A percentile compares a stretch with the other conserved stretches of the same genome.
phyloP scores from a whole-genome alignment of 257 asterid species.

The Plantago ovata region DNA sequence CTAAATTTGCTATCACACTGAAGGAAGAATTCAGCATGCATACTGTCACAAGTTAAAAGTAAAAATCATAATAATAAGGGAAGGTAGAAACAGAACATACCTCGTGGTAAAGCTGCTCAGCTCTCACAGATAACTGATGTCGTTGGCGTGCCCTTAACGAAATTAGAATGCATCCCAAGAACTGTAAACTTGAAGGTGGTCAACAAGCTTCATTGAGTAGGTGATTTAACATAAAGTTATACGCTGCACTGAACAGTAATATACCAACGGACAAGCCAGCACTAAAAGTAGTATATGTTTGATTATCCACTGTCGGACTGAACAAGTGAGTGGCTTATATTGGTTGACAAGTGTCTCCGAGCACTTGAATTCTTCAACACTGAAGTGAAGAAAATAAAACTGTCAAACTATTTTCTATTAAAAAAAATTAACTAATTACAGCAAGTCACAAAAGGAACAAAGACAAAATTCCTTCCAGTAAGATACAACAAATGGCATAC shows the following conservation, averaged over 20 bases:
- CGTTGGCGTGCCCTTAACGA: slow-evolving; percentile 40
- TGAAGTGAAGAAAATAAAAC: slow-evolving; percentile 25
- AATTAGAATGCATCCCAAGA: slow-evolving; percentile 57
- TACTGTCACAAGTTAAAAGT: background rate
- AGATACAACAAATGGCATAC: slow-evolving; percentile 31
- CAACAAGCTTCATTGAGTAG: slow-evolving; percentile 44
- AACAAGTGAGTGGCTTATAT: slow-evolving; percentile 66
- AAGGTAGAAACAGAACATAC: slow-evolving; percentile 30
- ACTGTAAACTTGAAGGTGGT: slow-evolving; percentile 64
- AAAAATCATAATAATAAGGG: background rate
- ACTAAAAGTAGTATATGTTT: slow-evolving; percentile 56
- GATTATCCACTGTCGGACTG: slow-evolving; percentile 51
- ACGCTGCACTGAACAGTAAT: slow-evolving; percentile 36
- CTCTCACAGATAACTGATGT: slow-evolving; percentile 58
- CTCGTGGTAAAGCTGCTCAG: slow-evolving; percentile 75
- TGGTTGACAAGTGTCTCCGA: slow-evolving; percentile 58
- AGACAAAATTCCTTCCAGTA: background rate
- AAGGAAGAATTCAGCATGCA: too few relatives aligned
- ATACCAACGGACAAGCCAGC: slow-evolving; percentile 76
- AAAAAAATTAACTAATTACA: background rate
- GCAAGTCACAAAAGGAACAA: background rate
- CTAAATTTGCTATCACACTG: too few relatives aligned
- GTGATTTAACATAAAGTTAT: slow-evolving; percentile 31
- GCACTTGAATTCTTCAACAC: slow-evolving; percentile 79
- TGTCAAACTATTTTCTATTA: slow-evolving; percentile 21